Conservation (phyloP, 306 rosid genomes). For the Pterocarpus santalinus region DNA sequence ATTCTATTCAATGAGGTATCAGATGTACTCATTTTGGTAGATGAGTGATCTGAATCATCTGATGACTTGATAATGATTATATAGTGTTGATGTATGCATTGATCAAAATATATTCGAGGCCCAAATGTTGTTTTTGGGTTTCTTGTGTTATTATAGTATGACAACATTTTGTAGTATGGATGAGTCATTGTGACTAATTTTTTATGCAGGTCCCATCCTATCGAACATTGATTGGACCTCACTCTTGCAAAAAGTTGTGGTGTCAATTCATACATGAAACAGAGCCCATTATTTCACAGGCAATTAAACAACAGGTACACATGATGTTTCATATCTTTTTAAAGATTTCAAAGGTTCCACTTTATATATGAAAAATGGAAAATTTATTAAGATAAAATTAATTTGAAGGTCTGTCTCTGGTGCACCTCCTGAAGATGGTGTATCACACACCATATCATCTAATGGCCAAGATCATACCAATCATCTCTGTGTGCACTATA, state of each 20-base stretch:
- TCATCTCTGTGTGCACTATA: no score
- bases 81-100: slow-evolving; percentile 12
- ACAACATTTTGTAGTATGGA: slow-evolving; percentile 31
- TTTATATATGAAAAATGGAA: not conserved
- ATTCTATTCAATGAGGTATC: slow-evolving; percentile 28
- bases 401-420: no score
- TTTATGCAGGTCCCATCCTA: slow-evolving; percentile 67
- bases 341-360: not conserved
- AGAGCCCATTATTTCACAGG: slow-evolving; percentile 80
- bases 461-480: no score
- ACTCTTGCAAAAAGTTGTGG: slow-evolving; percentile 89
- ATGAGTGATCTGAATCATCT: slow-evolving; percentile 16
- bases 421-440: no score
- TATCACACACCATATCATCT: no score
- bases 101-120: not conserved
- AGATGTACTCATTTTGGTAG: not conserved
- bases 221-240: slow-evolving; percentile 81
- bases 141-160: slow-evolving; percentile 26
- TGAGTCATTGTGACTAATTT: slow-evolving; percentile 29
- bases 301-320: slow-evolving; percentile 75
- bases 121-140: not conserved
- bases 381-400: slow-evolving; percentile 10
- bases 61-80: slow-evolving; percentile 24
- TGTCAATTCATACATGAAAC: slow-evolving; percentile 85
- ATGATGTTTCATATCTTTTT: slow-evolving; percentile 37